Evolutionary conservation across 2,329 filamentous ascomycete genomes (phyloP).

Genomic region (Talaromyces sp.): DNA sequence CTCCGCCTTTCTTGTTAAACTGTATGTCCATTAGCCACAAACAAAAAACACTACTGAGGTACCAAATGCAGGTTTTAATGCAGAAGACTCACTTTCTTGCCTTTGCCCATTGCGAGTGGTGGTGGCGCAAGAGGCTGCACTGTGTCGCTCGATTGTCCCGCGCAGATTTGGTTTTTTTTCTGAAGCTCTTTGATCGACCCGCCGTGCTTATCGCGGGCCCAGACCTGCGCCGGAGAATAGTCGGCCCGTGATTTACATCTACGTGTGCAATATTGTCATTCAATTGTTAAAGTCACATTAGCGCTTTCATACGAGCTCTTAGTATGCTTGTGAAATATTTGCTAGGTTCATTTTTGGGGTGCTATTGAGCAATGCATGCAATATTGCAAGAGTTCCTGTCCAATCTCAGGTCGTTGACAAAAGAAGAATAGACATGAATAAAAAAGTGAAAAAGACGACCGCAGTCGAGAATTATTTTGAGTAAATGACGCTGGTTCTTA

Average conservation of each 20-base stretch:
- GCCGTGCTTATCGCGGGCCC: background rate
- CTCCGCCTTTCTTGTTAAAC: constrained; percentile 20
- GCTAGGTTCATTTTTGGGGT: background rate
- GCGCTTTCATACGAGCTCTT: background rate
- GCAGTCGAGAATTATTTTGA: background rate
- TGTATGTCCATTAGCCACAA: background rate
- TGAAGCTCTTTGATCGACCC: background rate
- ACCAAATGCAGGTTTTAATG: background rate
- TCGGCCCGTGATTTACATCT: background rate
- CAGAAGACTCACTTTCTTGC: constrained; percentile 8
- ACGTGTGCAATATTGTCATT: too few species aligned
- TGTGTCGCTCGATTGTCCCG: background rate
- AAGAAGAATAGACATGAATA: background rate
- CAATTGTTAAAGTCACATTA: too few species aligned
- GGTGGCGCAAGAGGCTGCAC: background rate
- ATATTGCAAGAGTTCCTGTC: background rate
- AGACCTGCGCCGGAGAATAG: background rate
- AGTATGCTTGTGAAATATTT: background rate
- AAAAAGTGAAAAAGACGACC: background rate
- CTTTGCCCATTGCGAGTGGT: constrained; percentile 13
- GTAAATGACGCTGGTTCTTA: background rate
- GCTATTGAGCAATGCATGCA: background rate
- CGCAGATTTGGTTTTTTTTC: constrained; percentile 3
- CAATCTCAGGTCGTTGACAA: background rate
- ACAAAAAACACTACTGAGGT: background rate